Conservation (phyloP, 805 yeast genomes). For the Blastobotrys terrestris region DNA sequence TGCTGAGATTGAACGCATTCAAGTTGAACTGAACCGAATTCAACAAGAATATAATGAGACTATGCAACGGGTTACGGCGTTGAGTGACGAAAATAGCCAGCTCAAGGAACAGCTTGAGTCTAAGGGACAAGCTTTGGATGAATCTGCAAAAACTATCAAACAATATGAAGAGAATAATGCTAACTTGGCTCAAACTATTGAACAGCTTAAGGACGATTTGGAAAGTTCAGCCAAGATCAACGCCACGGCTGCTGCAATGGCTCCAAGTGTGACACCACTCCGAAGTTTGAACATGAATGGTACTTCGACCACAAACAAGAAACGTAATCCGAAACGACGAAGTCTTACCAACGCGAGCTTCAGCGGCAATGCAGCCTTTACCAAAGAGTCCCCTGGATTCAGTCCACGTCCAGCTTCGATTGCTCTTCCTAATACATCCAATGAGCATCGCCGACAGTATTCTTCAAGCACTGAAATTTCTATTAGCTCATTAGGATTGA, state of each 20-base stretch:
- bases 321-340: slow-evolving; percentile 27
- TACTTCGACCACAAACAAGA: slow-evolving; percentile 22
- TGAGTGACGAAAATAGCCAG: slow-evolving; percentile 24
- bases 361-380: slow-evolving; percentile 9
- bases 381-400: slow-evolving; percentile 20
- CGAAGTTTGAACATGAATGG: slow-evolving; percentile 25
- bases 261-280: slow-evolving; percentile 28
- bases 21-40: slow-evolving; percentile 17
- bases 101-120: slow-evolving; percentile 23
- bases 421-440: slow-evolving; percentile 20
- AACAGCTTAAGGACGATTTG: slow-evolving; percentile 40
- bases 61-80: slow-evolving; percentile 25
- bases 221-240: slow-evolving; percentile 35
- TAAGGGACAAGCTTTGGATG: slow-evolving; percentile 21
- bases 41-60: slow-evolving; percentile 26
- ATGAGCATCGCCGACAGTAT: slow-evolving; percentile 44
- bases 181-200: slow-evolving; percentile 20
- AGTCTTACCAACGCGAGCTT: slow-evolving; percentile 21
- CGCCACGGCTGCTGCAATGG: slow-evolving; percentile 29
- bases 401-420: slow-evolving; percentile 27
- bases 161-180: slow-evolving; percentile 17
- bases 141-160: slow-evolving; percentile 26
- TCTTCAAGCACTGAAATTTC: slow-evolving; percentile 41
- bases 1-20: slow-evolving; percentile 16
- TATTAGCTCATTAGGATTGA: slow-evolving; percentile 32